A percentile compares a stretch with the other conserved stretches of the same genome.
phyloP scores from a whole-genome alignment of 805 yeast species.

The Saccharomycopsis babjevae region DNA sequence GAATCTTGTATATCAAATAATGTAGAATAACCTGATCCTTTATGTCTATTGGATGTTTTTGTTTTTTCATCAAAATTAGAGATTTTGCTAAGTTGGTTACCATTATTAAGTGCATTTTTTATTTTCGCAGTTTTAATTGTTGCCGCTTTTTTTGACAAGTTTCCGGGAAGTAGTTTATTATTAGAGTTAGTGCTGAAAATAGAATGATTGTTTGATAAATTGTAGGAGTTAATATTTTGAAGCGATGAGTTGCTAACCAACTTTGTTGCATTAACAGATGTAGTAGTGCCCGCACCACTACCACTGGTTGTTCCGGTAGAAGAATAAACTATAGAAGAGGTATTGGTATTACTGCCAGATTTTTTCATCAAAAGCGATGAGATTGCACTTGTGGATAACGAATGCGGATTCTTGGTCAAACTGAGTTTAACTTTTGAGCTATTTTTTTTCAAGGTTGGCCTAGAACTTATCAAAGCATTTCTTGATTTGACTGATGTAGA shows the following conservation, averaged over 20 bases:
- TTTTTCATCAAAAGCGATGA: background rate
- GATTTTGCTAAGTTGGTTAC: background rate
- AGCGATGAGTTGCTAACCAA: background rate
- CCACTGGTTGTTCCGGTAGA: background rate
- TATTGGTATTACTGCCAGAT: background rate
- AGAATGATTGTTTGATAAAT: background rate
- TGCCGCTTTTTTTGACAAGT: background rate
- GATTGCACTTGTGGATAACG: background rate
- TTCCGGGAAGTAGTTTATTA: background rate
- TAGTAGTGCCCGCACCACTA: background rate
- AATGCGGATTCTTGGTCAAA: background rate
- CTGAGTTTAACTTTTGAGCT: constrained; percentile 5
- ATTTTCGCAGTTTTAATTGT: background rate
- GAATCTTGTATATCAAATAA: background rate
- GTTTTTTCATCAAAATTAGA: background rate
- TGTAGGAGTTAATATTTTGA: background rate
- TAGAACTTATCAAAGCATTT: background rate
- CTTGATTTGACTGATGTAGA: background rate
- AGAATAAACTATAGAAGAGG: background rate
- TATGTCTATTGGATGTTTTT: background rate
- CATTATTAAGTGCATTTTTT: background rate
- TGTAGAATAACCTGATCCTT: background rate
- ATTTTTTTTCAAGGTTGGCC: constrained; percentile 4
- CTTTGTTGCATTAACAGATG: background rate
- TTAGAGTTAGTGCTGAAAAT: background rate